These are phyloP conservation scores for Kandelia obovata DNA, from an alignment of 345 rosid species.

Conservation along the genomic window DNA sequence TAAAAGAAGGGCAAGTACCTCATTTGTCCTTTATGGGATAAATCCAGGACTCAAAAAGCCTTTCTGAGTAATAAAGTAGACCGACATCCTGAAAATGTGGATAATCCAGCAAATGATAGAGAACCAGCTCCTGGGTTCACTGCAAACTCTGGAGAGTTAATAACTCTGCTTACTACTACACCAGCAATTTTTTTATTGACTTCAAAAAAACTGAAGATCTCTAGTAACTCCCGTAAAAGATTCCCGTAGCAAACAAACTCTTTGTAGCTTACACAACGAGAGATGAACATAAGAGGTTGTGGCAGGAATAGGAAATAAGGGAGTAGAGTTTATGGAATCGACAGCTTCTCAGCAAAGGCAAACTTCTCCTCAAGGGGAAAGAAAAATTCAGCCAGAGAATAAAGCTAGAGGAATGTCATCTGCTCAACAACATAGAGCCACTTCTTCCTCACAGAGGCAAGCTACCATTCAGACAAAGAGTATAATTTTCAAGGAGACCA, in stretches of 20 bases:
- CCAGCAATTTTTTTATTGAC: conserved; percentile 27
- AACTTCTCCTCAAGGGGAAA: too few relatives aligned
- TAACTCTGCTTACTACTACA: conserved; percentile 7
- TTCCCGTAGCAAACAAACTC: conserved; percentile 13
- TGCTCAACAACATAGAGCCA: conserved; percentile 2
- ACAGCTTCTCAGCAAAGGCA: background rate
- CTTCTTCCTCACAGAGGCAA: conserved; percentile 26
- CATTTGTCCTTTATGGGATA: conserved; percentile 38
- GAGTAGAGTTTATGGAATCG: conserved; percentile 27
- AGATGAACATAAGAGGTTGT: conserved; percentile 15
- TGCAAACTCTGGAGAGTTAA: conserved; percentile 19
- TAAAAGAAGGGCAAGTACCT: conserved; percentile 11
- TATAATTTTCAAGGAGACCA: conserved; percentile 49
- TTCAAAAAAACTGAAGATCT: conserved; percentile 23
- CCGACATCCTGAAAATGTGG: conserved; percentile 44
- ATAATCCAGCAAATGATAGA: conserved; percentile 25
- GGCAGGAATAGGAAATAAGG: conserved; percentile 12
- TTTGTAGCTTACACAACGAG: conserved; percentile 1
- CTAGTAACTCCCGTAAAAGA: conserved; percentile 28
- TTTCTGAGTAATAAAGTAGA: conserved; percentile 17
- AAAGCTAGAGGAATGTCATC: too few relatives aligned
- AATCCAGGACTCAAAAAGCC: conserved; percentile 32
- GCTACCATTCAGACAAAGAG: conserved; percentile 32
- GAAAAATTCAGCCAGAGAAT: too few relatives aligned
- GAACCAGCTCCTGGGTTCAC: conserved; percentile 34